These are phyloP conservation scores for Corynascus novoguineensis DNA, from an alignment of 495 filamentous ascomycete species.

Conservation along the genomic window DNA sequence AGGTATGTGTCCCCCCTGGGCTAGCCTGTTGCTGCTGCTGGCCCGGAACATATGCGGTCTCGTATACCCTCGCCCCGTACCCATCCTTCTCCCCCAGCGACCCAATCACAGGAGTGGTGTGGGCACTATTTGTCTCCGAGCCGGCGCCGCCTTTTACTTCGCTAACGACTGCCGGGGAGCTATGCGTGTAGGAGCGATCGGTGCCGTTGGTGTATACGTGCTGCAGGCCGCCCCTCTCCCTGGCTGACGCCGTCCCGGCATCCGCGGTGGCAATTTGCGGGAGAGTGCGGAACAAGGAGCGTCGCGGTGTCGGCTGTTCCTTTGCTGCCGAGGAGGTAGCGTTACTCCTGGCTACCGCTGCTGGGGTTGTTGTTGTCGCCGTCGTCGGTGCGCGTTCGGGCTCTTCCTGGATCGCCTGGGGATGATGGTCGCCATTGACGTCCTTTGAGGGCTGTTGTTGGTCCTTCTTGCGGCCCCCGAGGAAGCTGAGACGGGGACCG, in stretches of 20 bases:
- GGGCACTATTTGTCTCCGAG: too few species aligned
- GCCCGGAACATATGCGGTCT: neutral
- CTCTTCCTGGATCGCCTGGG: neutral
- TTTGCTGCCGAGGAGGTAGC: slow-evolving; percentile 19
- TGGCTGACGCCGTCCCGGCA: neutral
- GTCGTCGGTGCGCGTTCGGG: neutral
- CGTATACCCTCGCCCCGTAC: neutral
- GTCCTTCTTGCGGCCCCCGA: slow-evolving; percentile 42
- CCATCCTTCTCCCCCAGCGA: neutral
- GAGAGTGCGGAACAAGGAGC: slow-evolving; percentile 30
- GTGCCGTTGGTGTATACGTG: neutral
- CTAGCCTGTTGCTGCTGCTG: neutral
- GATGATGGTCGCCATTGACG: neutral
- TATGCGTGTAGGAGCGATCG: neutral
- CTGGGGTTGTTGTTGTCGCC: too few species aligned
- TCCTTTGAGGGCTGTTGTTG: slow-evolving; percentile 9
- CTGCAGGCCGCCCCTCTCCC: neutral
- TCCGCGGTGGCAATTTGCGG: slow-evolving; percentile 3
- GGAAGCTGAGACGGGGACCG: slow-evolving; percentile 45
- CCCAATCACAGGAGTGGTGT: too few species aligned
- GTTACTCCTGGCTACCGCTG: neutral
- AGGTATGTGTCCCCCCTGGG: neutral
- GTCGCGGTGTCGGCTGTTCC: slow-evolving; percentile 24
- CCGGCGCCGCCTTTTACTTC: neutral
- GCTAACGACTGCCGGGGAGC: neutral